A percentile compares a stretch with the other conserved stretches of the same genome.
phyloP scores from a whole-genome alignment of 139 green algal genomes.

The Micromonas commoda region DNA sequence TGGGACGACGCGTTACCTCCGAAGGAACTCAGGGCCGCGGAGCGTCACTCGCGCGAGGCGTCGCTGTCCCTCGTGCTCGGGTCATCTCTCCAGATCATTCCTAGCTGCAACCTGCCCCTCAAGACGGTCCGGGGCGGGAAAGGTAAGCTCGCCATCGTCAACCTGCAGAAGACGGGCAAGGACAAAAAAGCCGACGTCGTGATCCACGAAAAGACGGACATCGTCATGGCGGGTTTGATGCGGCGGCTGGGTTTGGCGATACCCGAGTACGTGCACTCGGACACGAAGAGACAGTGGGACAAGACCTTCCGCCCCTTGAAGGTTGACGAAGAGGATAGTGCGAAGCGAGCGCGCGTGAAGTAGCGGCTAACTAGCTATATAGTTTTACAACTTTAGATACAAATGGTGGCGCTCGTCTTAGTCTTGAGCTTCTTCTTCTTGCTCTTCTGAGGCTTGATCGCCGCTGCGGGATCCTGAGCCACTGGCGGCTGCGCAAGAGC shows the following conservation, averaged over 20 bases:
- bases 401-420: not conserved
- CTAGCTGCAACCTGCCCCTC: slow-evolving; percentile 74
- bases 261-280: slow-evolving; percentile 15
- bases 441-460: not conserved
- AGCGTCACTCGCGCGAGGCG: slow-evolving; percentile 18
- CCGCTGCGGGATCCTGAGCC: no score
- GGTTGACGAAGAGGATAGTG: not conserved
- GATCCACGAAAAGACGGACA: slow-evolving; percentile 18
- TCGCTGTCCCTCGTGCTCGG: slow-evolving; percentile 75
- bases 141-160: slow-evolving; percentile 68
- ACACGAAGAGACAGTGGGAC: not conserved
- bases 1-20: slow-evolving; percentile 78
- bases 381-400: not conserved
- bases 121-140: slow-evolving; percentile 12
- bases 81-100: slow-evolving; percentile 83
- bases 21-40: slow-evolving; percentile 55
- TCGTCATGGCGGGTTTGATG: slow-evolving; percentile 14
- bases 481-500: no score
- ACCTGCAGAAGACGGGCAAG: slow-evolving; percentile 58
- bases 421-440: not conserved
- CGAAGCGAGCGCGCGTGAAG: not conserved
- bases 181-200: slow-evolving; percentile 32
- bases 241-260: not conserved
- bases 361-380: not conserved
- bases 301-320: not conserved